phyloP scores from a whole-genome alignment of 2,329 filamentous ascomycete species.

The Trichoderma arundinaceum region DNA sequence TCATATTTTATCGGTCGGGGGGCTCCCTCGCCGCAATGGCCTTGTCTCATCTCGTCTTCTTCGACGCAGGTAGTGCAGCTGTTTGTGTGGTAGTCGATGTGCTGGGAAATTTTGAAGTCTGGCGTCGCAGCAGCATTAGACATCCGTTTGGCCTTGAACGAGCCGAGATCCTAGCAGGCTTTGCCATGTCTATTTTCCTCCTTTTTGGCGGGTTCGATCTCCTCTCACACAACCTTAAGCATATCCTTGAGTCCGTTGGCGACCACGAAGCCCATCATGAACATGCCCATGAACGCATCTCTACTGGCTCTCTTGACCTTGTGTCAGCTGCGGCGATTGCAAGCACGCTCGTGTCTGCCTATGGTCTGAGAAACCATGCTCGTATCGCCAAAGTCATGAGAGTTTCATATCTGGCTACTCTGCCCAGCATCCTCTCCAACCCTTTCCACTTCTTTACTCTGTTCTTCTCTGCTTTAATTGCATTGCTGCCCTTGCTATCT shows the following conservation, averaged over 20 bases:
- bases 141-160: conserved; percentile 94
- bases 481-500: conserved; percentile 81
- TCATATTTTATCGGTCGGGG: conserved; percentile 83
- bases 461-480: conserved; percentile 79
- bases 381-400: conserved; percentile 92
- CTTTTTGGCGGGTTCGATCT: conserved; percentile 98
- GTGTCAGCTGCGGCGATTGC: conserved; percentile 81
- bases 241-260: conserved; percentile 73
- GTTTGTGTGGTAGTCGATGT: conserved; percentile 93
- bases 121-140: conserved; percentile 88
- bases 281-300: conserved; percentile 68
- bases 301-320: conserved; percentile 78
- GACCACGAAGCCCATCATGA: conserved; percentile 74
- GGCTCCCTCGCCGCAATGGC: conserved; percentile 91
- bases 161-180: conserved; percentile 91
- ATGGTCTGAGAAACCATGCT: conserved; percentile 86
- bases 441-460: conserved; percentile 94
- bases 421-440: conserved; percentile 89
- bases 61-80: conserved; percentile 90
- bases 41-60: conserved; percentile 90
- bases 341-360: conserved; percentile 83
- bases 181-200: conserved; percentile 93
- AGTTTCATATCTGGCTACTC: conserved; percentile 77
- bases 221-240: conserved; percentile 90
- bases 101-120: conserved; percentile 95